Base-by-base conservation (phyloP, 2,329 filamentous ascomycete genomes). In the Paracorniculantispora psalliotae region DNA sequence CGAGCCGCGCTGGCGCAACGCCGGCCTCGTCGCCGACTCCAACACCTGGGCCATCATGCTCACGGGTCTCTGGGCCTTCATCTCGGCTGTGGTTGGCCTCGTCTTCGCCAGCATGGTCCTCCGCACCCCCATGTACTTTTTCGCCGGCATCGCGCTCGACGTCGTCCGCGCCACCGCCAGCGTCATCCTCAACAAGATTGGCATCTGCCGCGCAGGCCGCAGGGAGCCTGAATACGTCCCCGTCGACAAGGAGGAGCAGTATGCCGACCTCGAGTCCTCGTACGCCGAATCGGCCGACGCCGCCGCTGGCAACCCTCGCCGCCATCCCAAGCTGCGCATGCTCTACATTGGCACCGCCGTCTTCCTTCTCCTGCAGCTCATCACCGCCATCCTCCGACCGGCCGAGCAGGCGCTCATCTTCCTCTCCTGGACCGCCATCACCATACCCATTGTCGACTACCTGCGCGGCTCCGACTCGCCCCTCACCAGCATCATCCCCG, bases 371-470 rank as follows among this genome's bases (percentile, higher is more conserved):
- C 59, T 63, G 8, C 66, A 68, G 43, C 21, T 67, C 8, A 37
- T 70, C 19, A 54, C 64, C 1, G 59, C 61, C 0, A 19, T 66
- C 3, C 46, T 67, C 10, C 68, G 71, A 15, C 72, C 72, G 0
- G 41, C 61, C 10, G 67, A 72, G 26, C 64, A 64, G 57, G 68
- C 72, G 1, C 59, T 73, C 10, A 65, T 66, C 7, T 74, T 72
- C 61, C 64, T 74, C 51, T 74, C 72, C 0, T 74, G 72, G 69
- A 73, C 72, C 2, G 61, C 68, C 2, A 63, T 64, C 1, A 43
- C 73, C 6, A 59, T 73, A 8, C 72, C 72, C 1, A 68, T 73
- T 39, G 64, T 73, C n/a, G 72, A 74, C 54, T 67, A 72, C 37
- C 57, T 62, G 4, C 56, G 66, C 6, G 68, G 66, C 66, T 2